Percentiles rank a stretch among this genome's conserved stretches.
These are phyloP conservation scores for Punica granatum DNA, from an alignment of 345 rosid genomes.

Conservation along the genomic window DNA sequence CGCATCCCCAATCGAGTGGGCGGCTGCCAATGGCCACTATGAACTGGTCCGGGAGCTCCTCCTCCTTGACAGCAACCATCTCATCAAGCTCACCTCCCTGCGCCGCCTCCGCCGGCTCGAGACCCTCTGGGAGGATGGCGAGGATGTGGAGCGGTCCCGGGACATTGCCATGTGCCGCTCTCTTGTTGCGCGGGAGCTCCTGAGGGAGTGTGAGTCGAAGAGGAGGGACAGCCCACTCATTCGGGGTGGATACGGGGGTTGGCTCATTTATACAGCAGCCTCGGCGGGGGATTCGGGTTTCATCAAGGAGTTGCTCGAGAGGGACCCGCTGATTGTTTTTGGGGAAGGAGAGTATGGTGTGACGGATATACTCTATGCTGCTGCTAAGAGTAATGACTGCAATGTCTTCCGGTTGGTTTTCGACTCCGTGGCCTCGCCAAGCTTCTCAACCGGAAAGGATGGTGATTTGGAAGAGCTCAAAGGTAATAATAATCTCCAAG, in stretches of 20 bases:
- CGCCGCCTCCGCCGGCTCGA: slow-evolving; percentile 90
- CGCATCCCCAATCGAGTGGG: slow-evolving; percentile 90
- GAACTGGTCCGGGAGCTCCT: slow-evolving; percentile 87
- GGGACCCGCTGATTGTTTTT: slow-evolving; percentile 66
- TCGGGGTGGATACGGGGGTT: slow-evolving; percentile 75
- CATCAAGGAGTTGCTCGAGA: slow-evolving; percentile 57
- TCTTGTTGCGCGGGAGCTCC: slow-evolving; percentile 59
- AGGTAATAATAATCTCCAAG: slow-evolving; percentile 17
- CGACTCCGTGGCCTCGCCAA: slow-evolving; percentile 61
- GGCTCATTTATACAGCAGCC: slow-evolving; percentile 91
- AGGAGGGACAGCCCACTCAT: slow-evolving; percentile 53
- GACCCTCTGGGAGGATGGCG: slow-evolving; percentile 89
- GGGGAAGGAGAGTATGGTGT: slow-evolving; percentile 97
- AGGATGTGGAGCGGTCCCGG: slow-evolving; percentile 55
- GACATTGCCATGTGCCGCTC: slow-evolving; percentile 65
- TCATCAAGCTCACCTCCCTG: slow-evolving; percentile 84
- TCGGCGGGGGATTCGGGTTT: slow-evolving; percentile 80
- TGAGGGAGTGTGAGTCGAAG: slow-evolving; percentile 51
- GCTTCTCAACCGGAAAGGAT: slow-evolving; percentile 39
- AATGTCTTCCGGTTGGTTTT: slow-evolving; percentile 58
- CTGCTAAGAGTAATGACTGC: slow-evolving; percentile 64
- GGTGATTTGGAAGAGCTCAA: slow-evolving; percentile 48
- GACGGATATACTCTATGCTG: slow-evolving; percentile 78
- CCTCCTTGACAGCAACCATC: slow-evolving; percentile 73
- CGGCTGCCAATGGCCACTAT: slow-evolving; percentile 89